Base-by-base conservation (phyloP, 2,329 filamentous ascomycete species). In the Eutypella sp. region DNA sequence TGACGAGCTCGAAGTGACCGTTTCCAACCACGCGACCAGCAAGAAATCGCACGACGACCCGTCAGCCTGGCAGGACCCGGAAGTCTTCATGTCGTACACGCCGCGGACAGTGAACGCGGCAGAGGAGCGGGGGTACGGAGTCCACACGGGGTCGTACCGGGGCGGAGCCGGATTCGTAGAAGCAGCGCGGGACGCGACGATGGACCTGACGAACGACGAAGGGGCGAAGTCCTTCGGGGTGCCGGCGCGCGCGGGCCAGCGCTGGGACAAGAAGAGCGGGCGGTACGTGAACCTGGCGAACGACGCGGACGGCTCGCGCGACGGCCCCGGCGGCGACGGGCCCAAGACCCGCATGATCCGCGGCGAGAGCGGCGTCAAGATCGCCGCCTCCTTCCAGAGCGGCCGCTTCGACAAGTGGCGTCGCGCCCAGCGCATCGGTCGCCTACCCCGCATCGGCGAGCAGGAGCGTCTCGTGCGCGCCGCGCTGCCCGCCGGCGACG, bases 1-100 rank as follows among this genome's bases (percentile, higher is more conserved):
- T 45, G 84, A 84, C 25, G 84, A 85, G 11, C 70, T 89, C 25
- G 84, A 87, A 63, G 78, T 87, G 16, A 87, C 84, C 3, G 79
- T 92, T 54, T 81, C 83, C 13, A 82, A 83, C 59, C 70, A 78
- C 38, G 65, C 74, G 54, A 62, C 70, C 58, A 70, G 71, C 51
- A 81, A 66, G 61, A 79, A 73, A 66, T 44, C 53, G 41, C 51
- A 51, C 49, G 47, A 53, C 40, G 79, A 71, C 58, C 79, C 61
- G 60, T 81, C 72, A 11, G 78, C 83, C 39, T 96, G 83, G 77
- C 82, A 88, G 61, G 91, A 96, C 63, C 79, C 84, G 0, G 91
- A 96, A 38, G 82, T 93, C 57, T 99, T 95, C 81, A 97, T 99
- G 90, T 87, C 89, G 9, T 99, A 99, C 74, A 88, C 82, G 1